Conservation (phyloP, 2,329 filamentous ascomycete species). For the Stromatinia cepivora region DNA sequence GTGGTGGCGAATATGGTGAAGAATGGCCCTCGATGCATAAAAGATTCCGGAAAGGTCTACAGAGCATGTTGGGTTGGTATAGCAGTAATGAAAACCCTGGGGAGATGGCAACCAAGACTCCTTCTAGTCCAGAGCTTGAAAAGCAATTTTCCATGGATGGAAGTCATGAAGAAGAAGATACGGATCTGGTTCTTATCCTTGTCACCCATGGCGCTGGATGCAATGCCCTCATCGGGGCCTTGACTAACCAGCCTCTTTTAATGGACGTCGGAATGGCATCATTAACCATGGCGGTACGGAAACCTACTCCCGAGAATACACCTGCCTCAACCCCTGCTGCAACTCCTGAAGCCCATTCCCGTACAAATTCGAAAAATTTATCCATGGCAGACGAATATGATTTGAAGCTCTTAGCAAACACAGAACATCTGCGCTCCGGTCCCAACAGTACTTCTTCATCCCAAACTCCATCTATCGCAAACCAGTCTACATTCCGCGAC, state of each 20-base stretch:
- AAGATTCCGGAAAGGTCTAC: conserved; percentile 77
- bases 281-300: conserved; percentile 80
- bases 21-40: conserved; percentile 97
- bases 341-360: conserved; percentile 45
- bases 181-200: conserved; percentile 78
- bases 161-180: conserved; percentile 58
- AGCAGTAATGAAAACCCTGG: conserved; percentile 54
- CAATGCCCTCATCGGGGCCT: conserved; percentile 89
- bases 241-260: conserved; percentile 88
- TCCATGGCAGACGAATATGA: conserved; percentile 66
- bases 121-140: conserved; percentile 43
- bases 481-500: conserved; percentile 36
- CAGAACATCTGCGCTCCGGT: conserved; percentile 63
- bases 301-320: conserved; percentile 40
- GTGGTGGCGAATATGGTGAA: conserved; percentile 84
- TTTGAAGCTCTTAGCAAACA: conserved; percentile 71
- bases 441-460: conserved; percentile 43
- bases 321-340: conserved; percentile 29
- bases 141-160: conserved; percentile 38
- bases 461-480: conserved; percentile 40
- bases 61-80: conserved; percentile 84
- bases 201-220: conserved; percentile 95
- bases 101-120: conserved; percentile 52
- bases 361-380: conserved; percentile 42
- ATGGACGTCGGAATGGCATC: conserved; percentile 89